A percentile compares a stretch with the other conserved stretches of the same genome.
These are phyloP conservation scores for Xylariomycetidae sp. DNA, from an alignment of 2,329 filamentous ascomycete species.

Conservation along the genomic window DNA sequence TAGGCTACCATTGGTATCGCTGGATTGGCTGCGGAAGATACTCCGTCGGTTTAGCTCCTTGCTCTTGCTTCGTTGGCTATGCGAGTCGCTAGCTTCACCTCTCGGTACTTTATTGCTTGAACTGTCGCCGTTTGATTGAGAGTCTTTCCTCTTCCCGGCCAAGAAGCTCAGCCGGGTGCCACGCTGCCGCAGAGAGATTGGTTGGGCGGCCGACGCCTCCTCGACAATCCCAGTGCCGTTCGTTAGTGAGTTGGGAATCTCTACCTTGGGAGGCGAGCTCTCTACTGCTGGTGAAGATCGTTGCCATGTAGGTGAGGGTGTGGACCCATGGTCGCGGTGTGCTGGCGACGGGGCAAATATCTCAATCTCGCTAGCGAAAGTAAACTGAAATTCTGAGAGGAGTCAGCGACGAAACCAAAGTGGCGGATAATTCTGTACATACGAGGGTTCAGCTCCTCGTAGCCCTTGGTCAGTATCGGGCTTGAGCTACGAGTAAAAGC, in stretches of 20 bases:
- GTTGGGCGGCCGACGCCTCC: constrained; percentile 46
- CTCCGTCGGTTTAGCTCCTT: constrained; percentile 36
- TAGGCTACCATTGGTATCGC: constrained; percentile 20
- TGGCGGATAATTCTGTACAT: constrained; percentile 31
- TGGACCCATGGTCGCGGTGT: constrained; percentile 33
- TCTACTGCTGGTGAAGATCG: constrained; percentile 29
- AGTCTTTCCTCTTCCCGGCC: constrained; percentile 46
- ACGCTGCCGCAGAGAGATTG: constrained; percentile 47
- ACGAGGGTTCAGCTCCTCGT: constrained; percentile 62
- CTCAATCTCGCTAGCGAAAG: constrained; percentile 62
- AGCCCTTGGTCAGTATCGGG: constrained; percentile 50
- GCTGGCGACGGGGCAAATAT: constrained; percentile 52
- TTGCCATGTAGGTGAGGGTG: constrained; percentile 37
- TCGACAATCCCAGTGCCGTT: constrained; percentile 34
- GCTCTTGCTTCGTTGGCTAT: constrained; percentile 28
- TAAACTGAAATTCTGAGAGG: constrained; percentile 51
- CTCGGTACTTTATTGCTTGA: constrained; percentile 11
- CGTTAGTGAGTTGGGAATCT: constrained; percentile 12
- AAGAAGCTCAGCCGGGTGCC: constrained; percentile 55
- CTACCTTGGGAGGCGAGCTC: constrained; percentile 14
- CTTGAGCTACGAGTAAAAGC: constrained; percentile 62
- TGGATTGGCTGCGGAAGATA: constrained; percentile 40
- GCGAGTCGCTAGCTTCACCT: constrained; percentile 24
- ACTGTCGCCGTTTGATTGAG: constrained; percentile 21
- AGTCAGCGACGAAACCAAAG: constrained; percentile 12